phyloP scores from a whole-genome alignment of 371 early-diverging fungal genomes.

The Synchytrium microbalum region DNA sequence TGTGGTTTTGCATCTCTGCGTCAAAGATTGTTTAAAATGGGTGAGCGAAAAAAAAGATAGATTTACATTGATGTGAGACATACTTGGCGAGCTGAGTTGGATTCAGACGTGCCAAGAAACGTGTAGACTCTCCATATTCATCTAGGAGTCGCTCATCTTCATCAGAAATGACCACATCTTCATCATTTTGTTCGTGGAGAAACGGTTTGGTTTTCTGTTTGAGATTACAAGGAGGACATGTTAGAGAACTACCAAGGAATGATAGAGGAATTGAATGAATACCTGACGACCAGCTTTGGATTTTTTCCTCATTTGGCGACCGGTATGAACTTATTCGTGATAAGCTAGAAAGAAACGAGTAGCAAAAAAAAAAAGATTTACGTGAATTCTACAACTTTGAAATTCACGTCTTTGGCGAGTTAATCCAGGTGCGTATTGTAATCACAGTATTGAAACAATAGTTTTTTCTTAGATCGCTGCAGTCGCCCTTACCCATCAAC shows the following conservation, averaged over 20 bases:
- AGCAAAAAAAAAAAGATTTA: too few relatives aligned
- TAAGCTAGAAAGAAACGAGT: too few relatives aligned
- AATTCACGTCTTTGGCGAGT: too few relatives aligned
- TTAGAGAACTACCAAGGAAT: not conserved
- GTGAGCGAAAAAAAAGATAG: constrained; percentile 3
- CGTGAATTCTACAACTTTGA: too few relatives aligned
- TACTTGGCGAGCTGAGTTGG: constrained; percentile 24
- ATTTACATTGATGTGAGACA: too few relatives aligned
- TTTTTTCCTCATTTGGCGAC: not conserved
- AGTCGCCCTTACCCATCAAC: too few relatives aligned
- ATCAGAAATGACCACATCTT: constrained; percentile 26
- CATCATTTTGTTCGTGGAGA: constrained; percentile 4
- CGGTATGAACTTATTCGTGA: too few relatives aligned
- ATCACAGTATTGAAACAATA: too few relatives aligned
- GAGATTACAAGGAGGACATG: not conserved
- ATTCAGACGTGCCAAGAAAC: constrained; percentile 29
- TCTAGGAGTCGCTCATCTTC: constrained; percentile 31
- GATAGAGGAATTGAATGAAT: not conserved
- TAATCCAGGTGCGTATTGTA: too few relatives aligned
- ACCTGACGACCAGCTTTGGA: not conserved
- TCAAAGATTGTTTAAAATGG: constrained; percentile 1
- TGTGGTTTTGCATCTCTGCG: constrained; percentile 4
- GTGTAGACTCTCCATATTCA: constrained; percentile 25
- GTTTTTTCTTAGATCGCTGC: too few relatives aligned
- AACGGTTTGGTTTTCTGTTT: not conserved